Evolutionary conservation across 2,329 filamentous ascomycete species (phyloP).

Genomic region (Colletotrichum navitas): DNA sequence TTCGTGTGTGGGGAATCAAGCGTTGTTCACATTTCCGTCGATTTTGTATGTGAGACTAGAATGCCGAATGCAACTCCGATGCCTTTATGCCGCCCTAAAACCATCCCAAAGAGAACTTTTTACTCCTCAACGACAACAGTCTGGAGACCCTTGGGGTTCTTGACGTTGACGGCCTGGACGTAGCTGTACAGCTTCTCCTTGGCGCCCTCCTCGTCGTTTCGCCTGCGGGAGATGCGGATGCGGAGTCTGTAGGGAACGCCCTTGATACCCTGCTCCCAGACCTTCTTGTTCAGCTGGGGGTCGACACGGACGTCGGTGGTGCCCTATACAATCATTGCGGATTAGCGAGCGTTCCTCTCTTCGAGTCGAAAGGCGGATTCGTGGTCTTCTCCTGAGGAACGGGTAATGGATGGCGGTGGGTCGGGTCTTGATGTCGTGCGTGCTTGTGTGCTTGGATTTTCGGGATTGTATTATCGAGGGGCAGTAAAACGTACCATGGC

Average conservation of each 20-base stretch:
- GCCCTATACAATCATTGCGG: constrained; percentile 70
- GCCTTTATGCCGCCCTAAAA: constrained; percentile 58
- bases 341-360: constrained; percentile 42
- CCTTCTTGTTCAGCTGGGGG: constrained; percentile 99
- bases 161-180: constrained; percentile 99
- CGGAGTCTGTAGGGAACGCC: constrained; percentile 97
- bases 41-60: constrained; percentile 50
- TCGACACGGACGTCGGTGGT: constrained; percentile 97
- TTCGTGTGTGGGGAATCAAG: constrained; percentile 44
- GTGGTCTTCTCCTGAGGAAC: neutral
- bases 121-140: constrained; percentile 88
- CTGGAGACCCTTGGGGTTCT: constrained; percentile 97
- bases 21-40: constrained; percentile 44
- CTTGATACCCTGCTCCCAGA: constrained; percentile 99
- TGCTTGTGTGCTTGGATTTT: neutral
- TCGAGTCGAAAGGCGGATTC: neutral
- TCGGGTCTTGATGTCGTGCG: neutral
- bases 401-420: neutral
- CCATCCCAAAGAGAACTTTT: constrained; percentile 57
- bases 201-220: constrained; percentile 99
- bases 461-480: constrained; percentile 14
- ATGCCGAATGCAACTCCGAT: constrained; percentile 62
- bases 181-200: constrained; percentile 99
- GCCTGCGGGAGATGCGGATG: constrained; percentile 98
- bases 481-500: constrained; percentile 84